A percentile compares a stretch with the other conserved stretches of the same genome.
These are phyloP conservation scores for Pulveroboletus sp. DNA, from an alignment of 768 basidiomycete genomes.

Conservation along the genomic window DNA sequence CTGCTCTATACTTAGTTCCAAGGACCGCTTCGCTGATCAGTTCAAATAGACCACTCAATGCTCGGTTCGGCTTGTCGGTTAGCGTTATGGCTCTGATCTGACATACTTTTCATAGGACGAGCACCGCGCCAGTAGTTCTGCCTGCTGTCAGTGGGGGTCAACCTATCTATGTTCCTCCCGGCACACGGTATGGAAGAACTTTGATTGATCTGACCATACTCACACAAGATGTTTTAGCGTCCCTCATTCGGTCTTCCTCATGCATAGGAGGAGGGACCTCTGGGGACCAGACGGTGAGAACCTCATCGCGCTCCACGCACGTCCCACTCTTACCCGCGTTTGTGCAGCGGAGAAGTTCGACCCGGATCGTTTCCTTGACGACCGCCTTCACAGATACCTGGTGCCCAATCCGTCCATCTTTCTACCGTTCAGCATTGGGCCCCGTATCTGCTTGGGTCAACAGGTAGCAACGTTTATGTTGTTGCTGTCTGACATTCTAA, in stretches of 20 bases:
- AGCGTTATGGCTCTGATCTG: neutral
- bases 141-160: conserved; percentile 25
- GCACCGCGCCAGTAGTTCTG: conserved; percentile 19
- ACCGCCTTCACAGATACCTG: conserved; percentile 51
- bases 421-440: conserved; percentile 40
- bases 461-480: conserved; percentile 19
- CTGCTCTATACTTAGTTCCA: too few relatives aligned
- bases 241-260: conserved; percentile 46
- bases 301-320: neutral
- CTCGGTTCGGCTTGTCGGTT: conserved; percentile 54
- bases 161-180: conserved; percentile 33
- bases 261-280: conserved; percentile 60
- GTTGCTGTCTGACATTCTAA: neutral
- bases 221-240: conserved; percentile 23
- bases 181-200: conserved; percentile 22
- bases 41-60: conserved; percentile 49
- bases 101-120: conserved; percentile 16
- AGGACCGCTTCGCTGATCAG: neutral
- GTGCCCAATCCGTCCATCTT: conserved; percentile 53
- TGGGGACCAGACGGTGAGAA: conserved; percentile 64
- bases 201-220: neutral
- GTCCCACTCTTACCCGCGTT: neutral
- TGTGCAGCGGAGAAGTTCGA: conserved; percentile 53
- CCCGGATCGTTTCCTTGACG: conserved; percentile 65
- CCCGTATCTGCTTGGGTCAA: conserved; percentile 37